Evolutionary conservation across 192 early-diverging fungal species (phyloP).

Genomic region (Coemansia sp.): DNA sequence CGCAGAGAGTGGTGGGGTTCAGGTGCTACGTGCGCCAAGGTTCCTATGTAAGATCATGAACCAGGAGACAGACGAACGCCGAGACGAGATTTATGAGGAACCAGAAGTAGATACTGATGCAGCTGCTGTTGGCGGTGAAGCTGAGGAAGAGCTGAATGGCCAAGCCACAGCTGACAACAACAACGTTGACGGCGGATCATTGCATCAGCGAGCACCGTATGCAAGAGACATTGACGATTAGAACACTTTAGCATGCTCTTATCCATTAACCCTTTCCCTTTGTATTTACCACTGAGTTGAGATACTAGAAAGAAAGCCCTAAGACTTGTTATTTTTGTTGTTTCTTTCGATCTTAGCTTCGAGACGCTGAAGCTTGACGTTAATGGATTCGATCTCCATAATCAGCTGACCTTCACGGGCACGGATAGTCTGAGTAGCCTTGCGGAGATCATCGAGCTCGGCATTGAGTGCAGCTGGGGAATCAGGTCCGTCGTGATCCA

Average conservation of each 20-base stretch:
- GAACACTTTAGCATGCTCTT: neutral
- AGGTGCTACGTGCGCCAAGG: conserved; percentile 25
- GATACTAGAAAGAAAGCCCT: too few relatives aligned
- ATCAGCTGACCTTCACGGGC: conserved; percentile 25
- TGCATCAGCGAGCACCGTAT: conserved; percentile 16
- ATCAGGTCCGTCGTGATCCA: neutral
- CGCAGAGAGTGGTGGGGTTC: conserved; percentile 54
- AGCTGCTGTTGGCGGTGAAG: neutral
- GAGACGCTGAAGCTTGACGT: conserved; percentile 35
- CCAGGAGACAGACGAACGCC: conserved; percentile 23
- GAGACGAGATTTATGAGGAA: neutral
- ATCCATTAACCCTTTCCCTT: conserved; percentile 9
- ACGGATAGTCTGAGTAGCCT: conserved; percentile 10
- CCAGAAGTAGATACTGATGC: neutral
- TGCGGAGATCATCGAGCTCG: conserved; percentile 26
- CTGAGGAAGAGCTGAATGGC: neutral
- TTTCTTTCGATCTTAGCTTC: conserved; percentile 17
- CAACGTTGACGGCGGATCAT: neutral
- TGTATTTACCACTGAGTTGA: conserved; percentile 10
- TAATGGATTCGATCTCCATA: conserved; percentile 34
- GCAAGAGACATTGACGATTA: neutral
- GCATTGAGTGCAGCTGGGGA: conserved; percentile 3
- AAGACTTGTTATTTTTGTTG: conserved; percentile 7
- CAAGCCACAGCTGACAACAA: neutral
- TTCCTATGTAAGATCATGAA: conserved; percentile 32